Conservation (phyloP, 2,329 filamentous ascomycete genomes). For the Ceratocystis eucalypticola region DNA sequence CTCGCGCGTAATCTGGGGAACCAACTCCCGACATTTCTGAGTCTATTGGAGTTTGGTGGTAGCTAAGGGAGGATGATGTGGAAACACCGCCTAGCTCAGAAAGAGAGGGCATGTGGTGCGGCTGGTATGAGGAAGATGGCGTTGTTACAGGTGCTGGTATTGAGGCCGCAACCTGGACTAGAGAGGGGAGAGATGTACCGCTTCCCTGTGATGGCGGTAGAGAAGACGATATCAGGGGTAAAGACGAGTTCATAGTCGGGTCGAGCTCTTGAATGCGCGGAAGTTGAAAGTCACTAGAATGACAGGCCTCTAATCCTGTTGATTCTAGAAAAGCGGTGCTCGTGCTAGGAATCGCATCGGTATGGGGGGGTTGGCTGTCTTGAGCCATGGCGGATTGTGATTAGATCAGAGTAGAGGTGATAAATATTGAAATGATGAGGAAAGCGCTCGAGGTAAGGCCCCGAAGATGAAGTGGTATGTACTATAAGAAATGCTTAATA, state of each 20-base stretch:
- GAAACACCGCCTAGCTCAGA: conserved; percentile 13
- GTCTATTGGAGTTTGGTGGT: conserved; percentile 16
- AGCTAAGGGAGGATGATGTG: conserved; percentile 15
- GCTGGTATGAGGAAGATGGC: conserved; percentile 1
- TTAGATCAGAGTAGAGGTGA: not conserved
- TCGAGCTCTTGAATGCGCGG: conserved; percentile 17
- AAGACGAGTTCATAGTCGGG: not conserved
- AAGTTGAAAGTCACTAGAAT: conserved; percentile 5
- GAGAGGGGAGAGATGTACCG: conserved; percentile 9
- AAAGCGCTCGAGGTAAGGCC: not conserved
- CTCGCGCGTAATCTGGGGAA: conserved; percentile 14
- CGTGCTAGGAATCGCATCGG: conserved; percentile 2
- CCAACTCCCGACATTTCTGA: conserved; percentile 18
- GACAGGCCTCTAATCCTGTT: not conserved
- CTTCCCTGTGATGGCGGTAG: conserved; percentile 1
- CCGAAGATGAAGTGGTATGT: not conserved
- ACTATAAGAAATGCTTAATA: not conserved
- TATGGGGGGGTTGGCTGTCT: not conserved
- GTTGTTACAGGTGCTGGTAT: conserved; percentile 1
- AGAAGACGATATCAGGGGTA: conserved; percentile 8
- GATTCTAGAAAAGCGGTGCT: conserved; percentile 5
- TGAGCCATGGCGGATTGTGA: not conserved
- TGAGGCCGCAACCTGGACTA: conserved; percentile 12
- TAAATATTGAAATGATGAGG: not conserved
- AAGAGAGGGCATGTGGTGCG: conserved; percentile 15